Percentiles rank a stretch among this genome's conserved stretches.
phyloP scores from a whole-genome alignment of 345 rosid genomes.

The Hypericum androsaemum region DNA sequence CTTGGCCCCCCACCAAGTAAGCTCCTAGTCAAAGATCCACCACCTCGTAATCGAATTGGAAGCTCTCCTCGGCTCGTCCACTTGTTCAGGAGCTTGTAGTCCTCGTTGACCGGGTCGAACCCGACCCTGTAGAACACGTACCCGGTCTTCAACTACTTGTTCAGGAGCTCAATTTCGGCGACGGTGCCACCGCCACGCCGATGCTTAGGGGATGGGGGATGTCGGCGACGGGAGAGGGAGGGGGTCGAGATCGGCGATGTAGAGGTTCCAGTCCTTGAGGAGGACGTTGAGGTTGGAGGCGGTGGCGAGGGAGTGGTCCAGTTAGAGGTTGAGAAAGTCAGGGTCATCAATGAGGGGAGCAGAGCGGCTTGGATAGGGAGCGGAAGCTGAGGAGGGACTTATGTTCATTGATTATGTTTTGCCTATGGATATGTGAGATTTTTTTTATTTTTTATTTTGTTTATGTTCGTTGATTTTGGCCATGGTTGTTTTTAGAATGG shows the following conservation, averaged over 20 bases:
- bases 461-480: not conserved
- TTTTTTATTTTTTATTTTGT: conserved; percentile 10
- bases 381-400: conserved; percentile 30
- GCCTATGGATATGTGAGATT: conserved; percentile 12
- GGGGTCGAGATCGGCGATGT: conserved; percentile 20
- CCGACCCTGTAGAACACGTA: conserved; percentile 35
- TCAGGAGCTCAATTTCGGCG: conserved; percentile 8
- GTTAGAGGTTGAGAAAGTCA: conserved; percentile 18
- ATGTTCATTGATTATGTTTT: conserved; percentile 16
- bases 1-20: conserved; percentile 18
- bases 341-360: conserved; percentile 20
- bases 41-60: conserved; percentile 18
- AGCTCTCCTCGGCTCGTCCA: conserved; percentile 8
- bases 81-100: conserved; percentile 29
- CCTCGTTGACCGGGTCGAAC: conserved; percentile 20
- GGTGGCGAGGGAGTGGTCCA: conserved; percentile 17
- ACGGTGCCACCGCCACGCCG: conserved; percentile 15
- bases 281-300: conserved; percentile 19
- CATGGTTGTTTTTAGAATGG: conserved; percentile 12
- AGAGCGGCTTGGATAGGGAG: conserved; percentile 18
- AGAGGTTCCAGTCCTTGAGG: conserved; percentile 18
- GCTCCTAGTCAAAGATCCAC: conserved; percentile 3
- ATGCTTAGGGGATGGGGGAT: conserved; percentile 20
- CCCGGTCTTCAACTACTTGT: conserved; percentile 11
- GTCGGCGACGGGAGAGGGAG: conserved; percentile 3